phyloP scores from a whole-genome alignment of 345 rosid species.

The Arabidopsis arenosa region DNA sequence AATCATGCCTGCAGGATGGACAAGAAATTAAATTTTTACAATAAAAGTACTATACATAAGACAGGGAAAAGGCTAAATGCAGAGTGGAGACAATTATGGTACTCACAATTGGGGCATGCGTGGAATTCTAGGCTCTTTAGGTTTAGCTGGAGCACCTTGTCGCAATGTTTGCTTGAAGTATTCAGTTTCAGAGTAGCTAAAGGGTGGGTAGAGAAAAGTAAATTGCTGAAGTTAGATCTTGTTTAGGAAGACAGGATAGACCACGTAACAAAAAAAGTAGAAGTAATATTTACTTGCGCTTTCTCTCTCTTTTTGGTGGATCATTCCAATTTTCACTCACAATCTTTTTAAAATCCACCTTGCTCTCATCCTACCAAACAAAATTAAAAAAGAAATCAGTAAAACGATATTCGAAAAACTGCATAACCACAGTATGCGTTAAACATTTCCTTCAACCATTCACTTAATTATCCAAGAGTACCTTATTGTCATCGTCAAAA shows the following conservation, averaged over 20 bases:
- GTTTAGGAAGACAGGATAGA: background rate
- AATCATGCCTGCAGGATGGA: conserved; percentile 78
- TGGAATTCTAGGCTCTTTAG: conserved; percentile 97
- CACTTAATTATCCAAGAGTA: conserved; percentile 18
- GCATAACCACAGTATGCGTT: background rate
- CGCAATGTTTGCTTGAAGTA: conserved; percentile 97
- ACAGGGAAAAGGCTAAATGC: conserved; percentile 13
- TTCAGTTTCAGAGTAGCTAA: conserved; percentile 94
- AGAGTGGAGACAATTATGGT: conserved; percentile 28
- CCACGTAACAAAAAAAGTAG: background rate
- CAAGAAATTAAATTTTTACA: background rate
- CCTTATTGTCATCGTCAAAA: conserved; percentile 93
- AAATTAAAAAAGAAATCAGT: conserved; percentile 25
- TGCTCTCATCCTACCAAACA: conserved; percentile 71
- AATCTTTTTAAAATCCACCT: conserved; percentile 85
- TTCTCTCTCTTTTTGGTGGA: conserved; percentile 90
- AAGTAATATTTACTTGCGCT: conserved; percentile 73
- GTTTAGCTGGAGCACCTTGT: conserved; percentile 91
- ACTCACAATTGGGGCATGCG: conserved; percentile 98
- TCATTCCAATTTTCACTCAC: conserved; percentile 93
- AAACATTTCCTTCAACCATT: background rate
- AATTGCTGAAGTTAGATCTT: conserved; percentile 22
- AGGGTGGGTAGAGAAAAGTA: conserved; percentile 51
- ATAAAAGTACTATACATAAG: conserved; percentile 15
- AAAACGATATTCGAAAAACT: background rate